Percentiles rank a stretch among this genome's conserved stretches.
These are phyloP conservation scores for Phytophthora kernoviae DNA, from an alignment of 352 stramenopile genomes.

Conservation along the genomic window DNA sequence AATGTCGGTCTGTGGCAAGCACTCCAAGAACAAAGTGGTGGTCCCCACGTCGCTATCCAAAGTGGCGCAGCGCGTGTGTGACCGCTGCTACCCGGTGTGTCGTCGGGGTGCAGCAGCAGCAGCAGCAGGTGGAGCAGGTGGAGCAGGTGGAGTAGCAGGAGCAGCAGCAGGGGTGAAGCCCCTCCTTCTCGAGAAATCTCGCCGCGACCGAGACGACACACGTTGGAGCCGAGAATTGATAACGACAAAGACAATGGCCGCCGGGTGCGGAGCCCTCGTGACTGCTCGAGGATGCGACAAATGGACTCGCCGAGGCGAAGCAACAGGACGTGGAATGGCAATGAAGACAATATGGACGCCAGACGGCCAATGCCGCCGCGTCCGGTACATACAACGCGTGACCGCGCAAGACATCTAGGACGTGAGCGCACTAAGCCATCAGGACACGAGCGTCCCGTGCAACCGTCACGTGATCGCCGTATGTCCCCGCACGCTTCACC, in stretches of 20 bases:
- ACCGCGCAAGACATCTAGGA: background rate
- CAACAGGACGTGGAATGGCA: slow-evolving; percentile 34
- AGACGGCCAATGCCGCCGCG: slow-evolving; percentile 4
- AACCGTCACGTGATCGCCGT: background rate
- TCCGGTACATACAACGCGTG: background rate
- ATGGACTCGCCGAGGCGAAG: slow-evolving; percentile 13
- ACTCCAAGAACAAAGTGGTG: slow-evolving; percentile 70
- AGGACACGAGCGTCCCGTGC: background rate
- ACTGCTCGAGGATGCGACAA: slow-evolving; percentile 10
- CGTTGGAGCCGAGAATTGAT: slow-evolving; percentile 19
- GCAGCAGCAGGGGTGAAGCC: slow-evolving; percentile 8
- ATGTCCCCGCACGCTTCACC: slow-evolving; percentile 16
- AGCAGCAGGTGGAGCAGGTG: slow-evolving; percentile 1
- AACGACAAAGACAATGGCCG: slow-evolving; percentile 4
- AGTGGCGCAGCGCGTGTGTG: slow-evolving; percentile 73
- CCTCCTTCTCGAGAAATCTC: background rate
- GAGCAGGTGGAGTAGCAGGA: background rate
- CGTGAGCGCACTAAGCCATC: background rate
- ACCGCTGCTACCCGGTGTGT: slow-evolving; percentile 68
- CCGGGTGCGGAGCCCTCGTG: slow-evolving; percentile 9
- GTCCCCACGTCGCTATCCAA: slow-evolving; percentile 72
- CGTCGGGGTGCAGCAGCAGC: slow-evolving; percentile 15
- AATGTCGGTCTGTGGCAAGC: slow-evolving; percentile 72
- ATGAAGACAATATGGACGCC: slow-evolving; percentile 16
- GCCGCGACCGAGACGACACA: slow-evolving; percentile 16